These are phyloP conservation scores for Lentinus polychrous DNA, from an alignment of 1,284 basidiomycete genomes.

Conservation along the genomic window DNA sequence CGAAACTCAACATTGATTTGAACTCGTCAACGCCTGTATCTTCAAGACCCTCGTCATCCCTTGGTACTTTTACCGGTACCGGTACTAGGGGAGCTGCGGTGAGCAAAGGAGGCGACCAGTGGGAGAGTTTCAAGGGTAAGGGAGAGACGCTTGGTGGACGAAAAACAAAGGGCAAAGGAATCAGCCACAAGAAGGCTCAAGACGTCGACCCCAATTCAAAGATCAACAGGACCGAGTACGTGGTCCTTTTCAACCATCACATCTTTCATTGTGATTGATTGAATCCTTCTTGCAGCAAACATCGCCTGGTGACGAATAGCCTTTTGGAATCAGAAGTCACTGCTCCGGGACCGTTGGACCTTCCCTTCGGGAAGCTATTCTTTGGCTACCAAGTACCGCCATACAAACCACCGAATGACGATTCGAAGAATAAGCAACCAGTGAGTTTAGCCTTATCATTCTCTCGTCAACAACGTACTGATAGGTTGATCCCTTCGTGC, in stretches of 20 bases:
- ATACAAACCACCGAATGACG: slow-evolving; percentile 47
- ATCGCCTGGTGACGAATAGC: slow-evolving; percentile 80
- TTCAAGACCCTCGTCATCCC: slow-evolving; percentile 71
- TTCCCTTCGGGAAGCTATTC: slow-evolving; percentile 92
- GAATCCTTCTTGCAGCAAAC: slow-evolving; percentile 51
- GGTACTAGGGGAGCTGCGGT: slow-evolving; percentile 39
- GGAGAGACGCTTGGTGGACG: slow-evolving; percentile 85
- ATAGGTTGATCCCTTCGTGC: too few relatives aligned
- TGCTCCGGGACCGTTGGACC: slow-evolving; percentile 84
- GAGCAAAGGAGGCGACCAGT: slow-evolving; percentile 70
- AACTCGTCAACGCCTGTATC: slow-evolving; percentile 76
- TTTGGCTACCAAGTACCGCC: slow-evolving; percentile 82
- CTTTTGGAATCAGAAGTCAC: slow-evolving; percentile 70
- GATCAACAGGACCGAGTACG: slow-evolving; percentile 82
- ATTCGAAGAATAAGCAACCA: slow-evolving; percentile 5
- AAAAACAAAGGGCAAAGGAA: slow-evolving; percentile 89
- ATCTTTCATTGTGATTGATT: too few relatives aligned
- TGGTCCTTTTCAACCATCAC: slow-evolving; percentile 28
- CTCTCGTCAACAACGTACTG: neutral
- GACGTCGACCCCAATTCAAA: slow-evolving; percentile 77
- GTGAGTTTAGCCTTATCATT: slow-evolving; percentile 9
- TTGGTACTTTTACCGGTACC: slow-evolving; percentile 58
- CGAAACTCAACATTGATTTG: slow-evolving; percentile 93
- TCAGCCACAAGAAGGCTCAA: slow-evolving; percentile 76
- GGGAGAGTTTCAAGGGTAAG: slow-evolving; percentile 92